These are phyloP conservation scores for Podospora pseudopauciseta DNA, from an alignment of 495 filamentous ascomycete genomes.

Conservation along the genomic window DNA sequence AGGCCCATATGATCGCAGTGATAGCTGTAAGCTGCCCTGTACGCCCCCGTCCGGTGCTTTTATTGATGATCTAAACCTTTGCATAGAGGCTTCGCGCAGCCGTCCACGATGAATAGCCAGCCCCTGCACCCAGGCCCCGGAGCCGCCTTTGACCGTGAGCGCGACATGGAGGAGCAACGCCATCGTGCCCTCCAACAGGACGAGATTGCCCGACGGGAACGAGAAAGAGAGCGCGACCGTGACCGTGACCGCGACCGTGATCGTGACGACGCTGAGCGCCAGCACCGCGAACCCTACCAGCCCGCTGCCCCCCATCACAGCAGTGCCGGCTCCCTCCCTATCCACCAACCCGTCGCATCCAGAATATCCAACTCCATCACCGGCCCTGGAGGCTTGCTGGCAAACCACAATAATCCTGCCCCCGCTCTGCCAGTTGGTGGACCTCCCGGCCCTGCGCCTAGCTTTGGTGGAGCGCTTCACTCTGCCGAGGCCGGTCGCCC, in stretches of 20 bases:
- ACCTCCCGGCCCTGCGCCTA: slow-evolving; percentile 57
- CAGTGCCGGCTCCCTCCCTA: slow-evolving; percentile 74
- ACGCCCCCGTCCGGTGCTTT: neutral
- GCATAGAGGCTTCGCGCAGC: slow-evolving; percentile 26
- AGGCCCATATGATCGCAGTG: slow-evolving; percentile 3
- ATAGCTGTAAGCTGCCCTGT: slow-evolving; percentile 3
- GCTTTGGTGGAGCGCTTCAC: slow-evolving; percentile 66
- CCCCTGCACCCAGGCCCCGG: slow-evolving; percentile 37
- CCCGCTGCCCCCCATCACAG: slow-evolving; percentile 67
- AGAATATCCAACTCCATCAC: slow-evolving; percentile 76
- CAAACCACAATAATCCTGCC: slow-evolving; percentile 61
- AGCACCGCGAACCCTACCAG: slow-evolving; percentile 60
- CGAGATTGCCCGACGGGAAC: slow-evolving; percentile 31
- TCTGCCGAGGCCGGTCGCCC: slow-evolving; percentile 51
- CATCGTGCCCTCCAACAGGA: slow-evolving; percentile 38
- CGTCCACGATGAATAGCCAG: slow-evolving; percentile 42
- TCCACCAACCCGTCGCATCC: slow-evolving; percentile 88
- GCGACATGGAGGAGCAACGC: slow-evolving; percentile 35
- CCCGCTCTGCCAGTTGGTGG: slow-evolving; percentile 62
- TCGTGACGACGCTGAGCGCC: slow-evolving; percentile 64
- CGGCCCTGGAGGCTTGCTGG: slow-evolving; percentile 80
- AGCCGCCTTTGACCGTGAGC: slow-evolving; percentile 37
- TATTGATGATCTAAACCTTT: slow-evolving; percentile 6
- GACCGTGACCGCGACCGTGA: slow-evolving; percentile 36
- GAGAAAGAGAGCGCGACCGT: slow-evolving; percentile 23